Percentiles rank a stretch among this genome's conserved stretches.
These are phyloP conservation scores for Mesembryanthemum crystallinum DNA, from an alignment of 148 eudicot species.

Conservation along the genomic window DNA sequence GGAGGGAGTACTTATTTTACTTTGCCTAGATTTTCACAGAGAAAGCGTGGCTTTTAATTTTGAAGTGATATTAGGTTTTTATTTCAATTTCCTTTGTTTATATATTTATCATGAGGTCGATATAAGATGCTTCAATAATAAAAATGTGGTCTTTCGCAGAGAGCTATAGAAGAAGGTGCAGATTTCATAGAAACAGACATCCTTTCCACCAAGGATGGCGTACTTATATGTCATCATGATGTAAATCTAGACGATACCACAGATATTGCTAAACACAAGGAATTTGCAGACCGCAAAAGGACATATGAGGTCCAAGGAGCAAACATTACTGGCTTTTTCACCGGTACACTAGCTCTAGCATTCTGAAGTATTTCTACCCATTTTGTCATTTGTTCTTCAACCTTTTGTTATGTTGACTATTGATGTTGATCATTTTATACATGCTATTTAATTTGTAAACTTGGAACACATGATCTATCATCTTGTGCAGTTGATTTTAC, in stretches of 20 bases:
- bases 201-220: constrained; percentile 77
- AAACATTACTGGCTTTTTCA: constrained; percentile 71
- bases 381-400: neutral
- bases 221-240: constrained; percentile 79
- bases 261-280: constrained; percentile 61
- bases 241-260: constrained; percentile 71
- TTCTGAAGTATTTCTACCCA: neutral
- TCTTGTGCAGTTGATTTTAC: constrained; percentile 81
- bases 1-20: no score
- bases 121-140: neutral
- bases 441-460: no score
- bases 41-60: neutral
- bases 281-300: constrained; percentile 71
- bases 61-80: neutral
- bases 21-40: no score
- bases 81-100: neutral
- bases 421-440: neutral
- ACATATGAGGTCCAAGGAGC: constrained; percentile 80
- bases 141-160: constrained; percentile 41
- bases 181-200: constrained; percentile 93
- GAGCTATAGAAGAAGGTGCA: constrained; percentile 92
- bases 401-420: neutral
- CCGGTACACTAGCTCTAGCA: constrained; percentile 35
- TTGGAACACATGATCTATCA: neutral
- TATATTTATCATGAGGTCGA: neutral